Conservation (phyloP, 495 filamentous ascomycete species). For the Parathielavia appendiculata region DNA sequence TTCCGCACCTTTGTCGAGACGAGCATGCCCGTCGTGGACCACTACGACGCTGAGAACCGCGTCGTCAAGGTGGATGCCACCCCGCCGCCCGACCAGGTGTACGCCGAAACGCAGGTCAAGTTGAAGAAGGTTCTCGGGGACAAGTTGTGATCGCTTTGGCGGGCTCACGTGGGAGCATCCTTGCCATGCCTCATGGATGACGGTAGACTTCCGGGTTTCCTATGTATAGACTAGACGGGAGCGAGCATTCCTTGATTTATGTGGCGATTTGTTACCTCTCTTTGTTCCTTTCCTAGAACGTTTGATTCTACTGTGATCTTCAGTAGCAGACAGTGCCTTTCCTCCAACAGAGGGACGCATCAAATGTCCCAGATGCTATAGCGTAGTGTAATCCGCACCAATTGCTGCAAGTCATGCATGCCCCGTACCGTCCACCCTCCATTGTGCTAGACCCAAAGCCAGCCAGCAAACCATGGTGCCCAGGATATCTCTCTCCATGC, state of each 20-base stretch:
- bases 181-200: neutral
- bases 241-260: slow-evolving; percentile 6
- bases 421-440: slow-evolving; percentile 4
- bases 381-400: slow-evolving; percentile 3
- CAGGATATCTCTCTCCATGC: slow-evolving; percentile 15
- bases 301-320: slow-evolving; percentile 10
- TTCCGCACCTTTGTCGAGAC: slow-evolving; percentile 91
- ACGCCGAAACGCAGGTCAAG: slow-evolving; percentile 54
- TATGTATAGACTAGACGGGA: slow-evolving; percentile 11
- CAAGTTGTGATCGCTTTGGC: slow-evolving; percentile 18
- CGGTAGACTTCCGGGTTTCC: neutral
- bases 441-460: slow-evolving; percentile 13
- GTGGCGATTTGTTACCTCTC: slow-evolving; percentile 1
- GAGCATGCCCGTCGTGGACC: slow-evolving; percentile 91
- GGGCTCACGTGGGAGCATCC: neutral
- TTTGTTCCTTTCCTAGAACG: slow-evolving; percentile 10
- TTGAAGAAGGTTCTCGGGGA: slow-evolving; percentile 35
- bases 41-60: slow-evolving; percentile 68
- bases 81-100: slow-evolving; percentile 66
- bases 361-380: neutral
- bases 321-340: slow-evolving; percentile 1
- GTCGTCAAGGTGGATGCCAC: slow-evolving; percentile 74
- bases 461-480: slow-evolving; percentile 8
- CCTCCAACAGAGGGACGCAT: slow-evolving; percentile 8
- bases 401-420: slow-evolving; percentile 10